Conservation (phyloP, 2,329 filamentous ascomycete species). For the Fonsecaea monophora region DNA sequence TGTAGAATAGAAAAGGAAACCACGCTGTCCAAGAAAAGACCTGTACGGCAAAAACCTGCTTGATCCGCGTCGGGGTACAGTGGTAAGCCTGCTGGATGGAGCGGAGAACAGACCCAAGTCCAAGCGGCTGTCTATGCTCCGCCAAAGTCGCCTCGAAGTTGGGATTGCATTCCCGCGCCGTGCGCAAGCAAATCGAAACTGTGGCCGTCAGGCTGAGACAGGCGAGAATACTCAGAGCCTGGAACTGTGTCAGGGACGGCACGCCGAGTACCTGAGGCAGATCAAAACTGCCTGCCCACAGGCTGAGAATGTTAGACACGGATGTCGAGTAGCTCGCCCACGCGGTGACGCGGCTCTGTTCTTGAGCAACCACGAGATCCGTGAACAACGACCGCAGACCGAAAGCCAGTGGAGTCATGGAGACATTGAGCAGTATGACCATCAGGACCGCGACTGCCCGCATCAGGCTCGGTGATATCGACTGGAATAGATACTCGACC, state of each 20-base stretch:
- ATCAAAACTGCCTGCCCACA: conserved; percentile 5
- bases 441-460: not conserved
- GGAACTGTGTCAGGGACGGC: conserved; percentile 3
- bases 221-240: not conserved
- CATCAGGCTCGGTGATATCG: not conserved
- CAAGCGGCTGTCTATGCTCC: not conserved
- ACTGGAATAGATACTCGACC: not conserved
- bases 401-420: conserved; percentile 11
- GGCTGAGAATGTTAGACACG: conserved; percentile 4
- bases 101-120: not conserved
- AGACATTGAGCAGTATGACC: conserved; percentile 9
- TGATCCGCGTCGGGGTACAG: not conserved
- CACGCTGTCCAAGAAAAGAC: conserved; percentile 5
- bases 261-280: not conserved
- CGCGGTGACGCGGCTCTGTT: conserved; percentile 1
- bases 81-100: not conserved
- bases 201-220: not conserved
- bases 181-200: not conserved
- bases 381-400: conserved; percentile 8
- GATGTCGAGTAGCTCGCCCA: conserved; percentile 7
- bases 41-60: not conserved
- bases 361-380: conserved; percentile 8
- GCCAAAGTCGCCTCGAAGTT: not conserved
- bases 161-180: not conserved
- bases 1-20: conserved; percentile 11